phyloP scores from a whole-genome alignment of 2,329 filamentous ascomycete genomes.

The Diaporthe caulivora region DNA sequence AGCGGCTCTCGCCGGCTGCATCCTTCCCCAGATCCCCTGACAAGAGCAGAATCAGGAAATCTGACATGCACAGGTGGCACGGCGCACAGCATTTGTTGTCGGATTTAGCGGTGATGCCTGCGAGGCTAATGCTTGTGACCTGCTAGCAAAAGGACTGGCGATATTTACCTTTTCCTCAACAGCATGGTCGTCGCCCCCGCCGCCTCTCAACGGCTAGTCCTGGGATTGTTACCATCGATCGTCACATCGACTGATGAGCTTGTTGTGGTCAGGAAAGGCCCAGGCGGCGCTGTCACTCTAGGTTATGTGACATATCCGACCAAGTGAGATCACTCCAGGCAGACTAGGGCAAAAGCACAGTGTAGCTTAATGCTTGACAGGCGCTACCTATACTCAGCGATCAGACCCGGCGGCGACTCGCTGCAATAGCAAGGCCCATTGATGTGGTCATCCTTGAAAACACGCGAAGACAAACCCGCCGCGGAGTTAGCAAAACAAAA shows the following conservation, averaged over 20 bases:
- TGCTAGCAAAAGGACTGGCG: background rate
- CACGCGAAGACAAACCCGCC: conserved; percentile 7
- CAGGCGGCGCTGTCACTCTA: conserved; percentile 7
- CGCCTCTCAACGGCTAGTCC: background rate
- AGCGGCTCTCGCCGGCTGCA: conserved; percentile 21
- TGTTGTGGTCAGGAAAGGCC: conserved; percentile 21
- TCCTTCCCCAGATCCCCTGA: conserved; percentile 9
- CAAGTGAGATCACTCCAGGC: conserved; percentile 12
- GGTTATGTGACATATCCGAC: conserved; percentile 14
- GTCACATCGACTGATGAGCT: conserved; percentile 24
- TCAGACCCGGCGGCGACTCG: background rate
- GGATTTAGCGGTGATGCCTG: conserved; percentile 4
- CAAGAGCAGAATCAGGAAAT: conserved; percentile 27
- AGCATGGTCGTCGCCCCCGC: background rate
- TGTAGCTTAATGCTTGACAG: conserved; percentile 28
- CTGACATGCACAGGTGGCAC: conserved; percentile 33
- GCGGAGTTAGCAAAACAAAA: background rate
- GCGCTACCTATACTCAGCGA: conserved; percentile 8
- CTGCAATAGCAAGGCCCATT: background rate
- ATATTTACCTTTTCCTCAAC: background rate
- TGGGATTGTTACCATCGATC: conserved; percentile 18
- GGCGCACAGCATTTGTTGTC: conserved; percentile 28
- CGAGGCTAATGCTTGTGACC: conserved; percentile 17
- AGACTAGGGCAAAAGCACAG: conserved; percentile 4
- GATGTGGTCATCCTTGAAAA: conserved; percentile 4